phyloP scores from a whole-genome alignment of 2,329 filamentous ascomycete species.

The Fusarium udum region DNA sequence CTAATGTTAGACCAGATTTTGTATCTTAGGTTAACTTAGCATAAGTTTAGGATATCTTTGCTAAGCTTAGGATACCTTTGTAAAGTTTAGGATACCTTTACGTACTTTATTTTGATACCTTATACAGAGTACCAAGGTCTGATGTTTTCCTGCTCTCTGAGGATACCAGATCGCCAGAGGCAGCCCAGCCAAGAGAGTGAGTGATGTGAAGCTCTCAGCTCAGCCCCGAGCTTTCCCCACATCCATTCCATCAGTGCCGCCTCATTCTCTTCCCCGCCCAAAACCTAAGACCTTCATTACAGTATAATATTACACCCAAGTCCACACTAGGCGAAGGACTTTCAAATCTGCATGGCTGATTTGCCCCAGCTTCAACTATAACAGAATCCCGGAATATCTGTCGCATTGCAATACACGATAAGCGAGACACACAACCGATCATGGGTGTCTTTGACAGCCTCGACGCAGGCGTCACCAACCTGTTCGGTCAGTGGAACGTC shows the following conservation, averaged over 20 bases:
- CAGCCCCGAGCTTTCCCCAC: slow-evolving; percentile 26
- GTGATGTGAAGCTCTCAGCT: slow-evolving; percentile 14
- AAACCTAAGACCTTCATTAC: slow-evolving; percentile 15
- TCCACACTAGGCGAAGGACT: not conserved
- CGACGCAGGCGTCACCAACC: slow-evolving; percentile 74
- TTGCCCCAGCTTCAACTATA: not conserved
- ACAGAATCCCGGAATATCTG: not conserved
- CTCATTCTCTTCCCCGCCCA: slow-evolving; percentile 36
- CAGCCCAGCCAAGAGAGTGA: slow-evolving; percentile 16
- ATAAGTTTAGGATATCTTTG: no score
- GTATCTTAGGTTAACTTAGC: not conserved
- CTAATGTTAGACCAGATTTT: not conserved
- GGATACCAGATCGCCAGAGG: slow-evolving; percentile 2
- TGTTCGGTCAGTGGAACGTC: slow-evolving; percentile 83
- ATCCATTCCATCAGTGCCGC: slow-evolving; percentile 26
- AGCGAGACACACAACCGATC: slow-evolving; percentile 1
- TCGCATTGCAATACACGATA: not conserved
- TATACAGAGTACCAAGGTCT: no score
- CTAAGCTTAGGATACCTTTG: no score
- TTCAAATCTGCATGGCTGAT: not conserved
- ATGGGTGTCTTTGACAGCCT: slow-evolving; percentile 67
- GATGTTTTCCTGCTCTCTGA: no score
- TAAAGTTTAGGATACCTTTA: no score
- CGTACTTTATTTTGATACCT: no score
- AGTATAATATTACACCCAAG: not conserved